Evolutionary conservation across 371 early-diverging fungal species (phyloP).

Genomic region (Apophysomyces elegans): DNA sequence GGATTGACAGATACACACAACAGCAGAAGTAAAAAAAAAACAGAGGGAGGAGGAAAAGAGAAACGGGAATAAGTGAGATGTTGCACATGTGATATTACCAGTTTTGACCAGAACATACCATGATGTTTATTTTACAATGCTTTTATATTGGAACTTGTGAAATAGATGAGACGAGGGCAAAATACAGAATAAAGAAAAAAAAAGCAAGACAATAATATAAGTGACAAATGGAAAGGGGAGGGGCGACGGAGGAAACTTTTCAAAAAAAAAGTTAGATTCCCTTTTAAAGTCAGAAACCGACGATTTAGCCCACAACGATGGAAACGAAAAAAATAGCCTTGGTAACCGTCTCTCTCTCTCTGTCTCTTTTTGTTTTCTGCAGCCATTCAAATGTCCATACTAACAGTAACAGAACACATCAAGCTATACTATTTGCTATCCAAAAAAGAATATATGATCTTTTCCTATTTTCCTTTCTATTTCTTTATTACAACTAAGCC

Average conservation of each 20-base stretch:
- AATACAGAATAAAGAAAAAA: background rate
- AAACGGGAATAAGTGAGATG: too few relatives aligned
- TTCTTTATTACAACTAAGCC: too few relatives aligned
- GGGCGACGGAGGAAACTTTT: background rate
- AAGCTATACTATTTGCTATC: too few relatives aligned
- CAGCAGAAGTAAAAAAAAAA: background rate
- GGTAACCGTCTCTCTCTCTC: background rate
- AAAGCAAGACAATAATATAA: background rate
- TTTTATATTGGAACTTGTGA: background rate
- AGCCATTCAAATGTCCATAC: too few relatives aligned
- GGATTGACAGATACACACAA: background rate
- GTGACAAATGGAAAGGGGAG: conserved; percentile 4
- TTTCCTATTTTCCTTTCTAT: too few relatives aligned
- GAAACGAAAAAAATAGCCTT: background rate
- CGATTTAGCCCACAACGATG: background rate
- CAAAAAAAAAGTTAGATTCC: conserved; percentile 6
- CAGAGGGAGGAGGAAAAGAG: background rate
- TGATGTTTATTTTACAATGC: conserved; percentile 5
- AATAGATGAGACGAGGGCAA: background rate
- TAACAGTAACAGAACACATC: too few relatives aligned
- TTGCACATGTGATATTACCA: conserved; percentile 5
- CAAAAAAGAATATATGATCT: too few relatives aligned
- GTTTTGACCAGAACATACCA: conserved; percentile 5
- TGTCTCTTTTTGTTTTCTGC: too few relatives aligned
- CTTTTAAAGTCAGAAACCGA: conserved; percentile 8